These are phyloP conservation scores for Phytomonas sp. DNA, from an alignment of 208 protist genomes.

Conservation along the genomic window DNA sequence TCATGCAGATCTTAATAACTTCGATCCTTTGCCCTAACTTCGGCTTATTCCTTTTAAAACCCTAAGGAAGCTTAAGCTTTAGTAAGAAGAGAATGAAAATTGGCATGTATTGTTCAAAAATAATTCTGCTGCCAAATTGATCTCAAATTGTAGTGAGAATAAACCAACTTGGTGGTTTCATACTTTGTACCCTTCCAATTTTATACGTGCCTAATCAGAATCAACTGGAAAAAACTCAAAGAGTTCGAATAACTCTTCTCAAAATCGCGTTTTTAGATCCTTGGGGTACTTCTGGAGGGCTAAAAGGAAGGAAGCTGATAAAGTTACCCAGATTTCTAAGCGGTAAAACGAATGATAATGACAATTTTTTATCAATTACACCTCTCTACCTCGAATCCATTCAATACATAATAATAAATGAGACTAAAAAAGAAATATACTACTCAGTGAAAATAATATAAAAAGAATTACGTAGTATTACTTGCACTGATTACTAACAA, in stretches of 20 bases:
- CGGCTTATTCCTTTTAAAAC: not conserved
- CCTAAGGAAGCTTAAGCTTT: not conserved
- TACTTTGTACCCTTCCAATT: slow-evolving; percentile 5
- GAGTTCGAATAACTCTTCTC: not conserved
- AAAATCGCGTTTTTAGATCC: not conserved
- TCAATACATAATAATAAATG: not conserved
- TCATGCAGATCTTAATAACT: not conserved
- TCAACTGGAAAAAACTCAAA: not conserved
- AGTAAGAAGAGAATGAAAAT: not conserved
- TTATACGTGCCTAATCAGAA: not conserved
- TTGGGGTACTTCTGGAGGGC: not conserved
- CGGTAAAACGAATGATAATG: not conserved
- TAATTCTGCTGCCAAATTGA: slow-evolving; percentile 16
- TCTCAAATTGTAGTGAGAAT: slow-evolving; percentile 48
- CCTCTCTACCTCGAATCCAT: not conserved
- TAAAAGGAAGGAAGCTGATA: not conserved
- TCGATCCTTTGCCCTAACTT: not conserved
- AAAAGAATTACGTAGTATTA: not conserved
- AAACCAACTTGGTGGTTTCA: slow-evolving; percentile 35
- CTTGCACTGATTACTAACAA: not conserved
- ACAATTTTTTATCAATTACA: not conserved
- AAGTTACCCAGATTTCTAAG: not conserved
- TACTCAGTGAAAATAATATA: not conserved
- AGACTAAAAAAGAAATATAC: not conserved
- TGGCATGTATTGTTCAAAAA: not conserved